Base-by-base conservation (phyloP, 2,329 filamentous ascomycete genomes). In the Ceratocystis colombiana region DNA sequence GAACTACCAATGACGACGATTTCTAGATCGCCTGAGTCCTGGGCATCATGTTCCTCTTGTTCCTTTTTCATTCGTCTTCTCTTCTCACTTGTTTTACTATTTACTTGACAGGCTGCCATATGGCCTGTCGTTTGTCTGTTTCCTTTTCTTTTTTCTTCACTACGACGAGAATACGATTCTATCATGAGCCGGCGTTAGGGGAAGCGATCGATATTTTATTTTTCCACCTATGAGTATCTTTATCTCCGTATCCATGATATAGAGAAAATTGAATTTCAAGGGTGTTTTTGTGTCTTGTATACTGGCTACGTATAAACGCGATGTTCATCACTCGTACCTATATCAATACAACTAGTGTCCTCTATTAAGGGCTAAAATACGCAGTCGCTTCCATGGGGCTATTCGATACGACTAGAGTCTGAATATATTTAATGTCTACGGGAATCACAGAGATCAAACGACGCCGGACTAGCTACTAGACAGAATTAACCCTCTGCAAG, bases 1-100 rank as follows among this genome's bases (percentile, higher is more conserved):
- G 89, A 71, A 87, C 88, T 80, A 88, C 88, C 70, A 84, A 78
- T 75, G 84, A 86, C 62, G 81, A 84, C 48, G 66, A 68, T 28
- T 68, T 68, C 48, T 68, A 37, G 59, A 22, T 28, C n/a, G 25
- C 28, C 22, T 20, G n/a, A 12, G 55, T 8, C n/a, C 53, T 12
- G 45, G 20, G 10, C 46, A 2, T 15, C 28, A 20, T 55, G 46
- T 53, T 64, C n/a, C 20, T 41, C 28, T 45, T 55, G 48, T 68
- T 66, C 28, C 53, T 22, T 64, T 7, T 66, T 64, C 33, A 61
- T 62, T 17, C 37, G 37, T 62, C 33, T 55, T 61, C 20, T 25
- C 25, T 65, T 65, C 53, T 33, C 28, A 53, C 28, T 62, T 28
- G 15, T 46, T 50, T 63, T 48, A 37, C 44, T 63, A 50, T 33